Evolutionary conservation across 345 rosid species (phyloP), one percentile per base, ranked within the genome.

Genomic region (Passiflora organensis): DNA sequence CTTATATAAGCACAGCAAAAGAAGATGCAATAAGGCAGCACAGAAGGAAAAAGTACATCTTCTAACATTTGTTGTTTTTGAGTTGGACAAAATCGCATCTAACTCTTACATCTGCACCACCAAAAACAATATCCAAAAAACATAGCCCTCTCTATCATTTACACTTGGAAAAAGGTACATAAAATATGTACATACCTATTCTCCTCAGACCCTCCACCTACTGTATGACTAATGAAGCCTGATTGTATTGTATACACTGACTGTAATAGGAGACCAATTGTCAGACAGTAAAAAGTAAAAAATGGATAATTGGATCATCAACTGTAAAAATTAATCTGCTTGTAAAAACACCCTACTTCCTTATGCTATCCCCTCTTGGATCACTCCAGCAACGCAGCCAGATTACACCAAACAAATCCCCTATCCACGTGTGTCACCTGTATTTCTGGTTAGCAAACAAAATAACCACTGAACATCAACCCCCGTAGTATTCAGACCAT

Each of bases 401-500:
- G 58, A 13, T 34, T 12, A 15, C 43, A 41, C 5, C n/a, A 12
- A 41, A 15, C 43, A 8, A 25, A 38, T 43, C 20, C 5, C 14
- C 16, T 52, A n/a, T 14, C 11, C 24, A 43, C 25, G 32, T 50
- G 39, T 55, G 38, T 12, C 48, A 63, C 58, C 73, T 76, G 60
- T 47, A 63, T 56, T 32, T 56, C 45, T 21, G 55, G 50, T 67
- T 64, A 53, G 64, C 72, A 58, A 37, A 68, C 52, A 50, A 54
- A 68, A 38, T 20, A 23, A 32, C 58, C 15, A 23, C 68, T 4
- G 48, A 22, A 58, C 24, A 13, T 18, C 47, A 13, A 18, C 39
- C 0, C 38, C 13, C 42, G 41, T 22, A 53, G 20, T n/a, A 53
- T 65, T 88, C 91, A 85, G 23, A 69, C 89, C 86, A 75, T 86